Base-by-base conservation (phyloP, 2,329 filamentous ascomycete species). In the Colletotrichum euphorbiae region DNA sequence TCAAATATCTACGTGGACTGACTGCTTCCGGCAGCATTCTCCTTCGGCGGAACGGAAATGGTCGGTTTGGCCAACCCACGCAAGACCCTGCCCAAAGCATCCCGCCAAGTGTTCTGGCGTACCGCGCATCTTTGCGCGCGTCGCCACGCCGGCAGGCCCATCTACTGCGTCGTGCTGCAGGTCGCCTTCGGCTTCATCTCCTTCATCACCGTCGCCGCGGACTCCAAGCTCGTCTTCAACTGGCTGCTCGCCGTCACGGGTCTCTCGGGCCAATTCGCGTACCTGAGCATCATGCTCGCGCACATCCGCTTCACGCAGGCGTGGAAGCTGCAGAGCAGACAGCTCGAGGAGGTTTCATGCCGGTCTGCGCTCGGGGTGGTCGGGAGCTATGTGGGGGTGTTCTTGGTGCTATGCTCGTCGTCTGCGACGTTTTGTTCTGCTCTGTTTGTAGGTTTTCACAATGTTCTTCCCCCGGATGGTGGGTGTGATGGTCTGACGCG, bases 271-370 rank as follows among this genome's bases (percentile, higher is more conserved):
- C 38, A 56, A 9, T 56, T 56, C 21, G 54, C 54, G 17, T 56
- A 43, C 38, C n/a, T 40, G 36, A 56, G 54, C 54, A 56, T 56
- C 21, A 56, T 56, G 54, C 21, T 56, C 2, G 54, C 54, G 19
- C 94, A 97, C 79, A 97, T 97, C 75, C 93, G 94, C 62, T 98
- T 97, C 86, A 92, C 94, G 71, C 81, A 82, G 28, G 92, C 90
- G 13, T 97, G 93, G 93, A 84, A 82, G 46, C 75, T 81, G 13
- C 87, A 90, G 69, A 92, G 91, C 50, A 90, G 90, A 76, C 84
- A 82, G 15, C 81, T 94, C 33, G 83, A 89, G 58, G 92, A 97
- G 73, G 85, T 98, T 3, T 91, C 94, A 4, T 98, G 95, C 82
- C 84, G 81, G 33, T 93, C 92, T 0, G 92, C 96, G 75, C 87